Evolutionary conservation across 192 early-diverging fungal genomes (phyloP).

Genomic region (Coemansia sp.): DNA sequence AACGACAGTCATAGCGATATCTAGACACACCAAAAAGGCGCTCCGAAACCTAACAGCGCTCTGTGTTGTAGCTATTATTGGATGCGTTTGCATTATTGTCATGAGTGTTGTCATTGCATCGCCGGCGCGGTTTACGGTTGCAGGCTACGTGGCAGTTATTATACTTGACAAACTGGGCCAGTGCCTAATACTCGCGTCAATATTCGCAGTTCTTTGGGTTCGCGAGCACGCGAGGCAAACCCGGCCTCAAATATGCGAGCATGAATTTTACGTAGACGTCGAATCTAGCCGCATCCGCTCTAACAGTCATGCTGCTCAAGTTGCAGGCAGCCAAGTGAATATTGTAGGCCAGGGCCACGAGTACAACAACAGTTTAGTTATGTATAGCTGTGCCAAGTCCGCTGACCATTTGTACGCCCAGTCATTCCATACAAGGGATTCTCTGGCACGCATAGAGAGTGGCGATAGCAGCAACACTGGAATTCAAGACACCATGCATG

Average conservation of each 20-base stretch:
- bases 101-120: constrained; percentile 5
- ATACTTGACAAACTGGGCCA: constrained; percentile 29
- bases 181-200: constrained; percentile 21
- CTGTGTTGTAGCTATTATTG: constrained; percentile 17
- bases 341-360: not conserved
- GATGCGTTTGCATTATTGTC: constrained; percentile 21
- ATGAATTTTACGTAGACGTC: constrained; percentile 22
- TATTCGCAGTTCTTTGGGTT: constrained; percentile 31
- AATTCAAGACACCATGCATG: not conserved
- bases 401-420: not conserved
- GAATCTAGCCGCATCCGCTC: not conserved
- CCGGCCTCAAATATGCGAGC: constrained; percentile 16
- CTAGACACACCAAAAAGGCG: constrained; percentile 21
- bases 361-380: not conserved
- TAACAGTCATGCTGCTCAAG: not conserved
- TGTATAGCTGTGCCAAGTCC: not conserved
- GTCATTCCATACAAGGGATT: not conserved
- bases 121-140: constrained; percentile 2
- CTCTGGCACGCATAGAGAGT: not conserved
- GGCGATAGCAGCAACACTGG: not conserved
- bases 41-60: constrained; percentile 25
- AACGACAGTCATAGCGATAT: constrained; percentile 35
- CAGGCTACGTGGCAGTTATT: constrained; percentile 11
- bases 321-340: not conserved
- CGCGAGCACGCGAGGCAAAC: constrained; percentile 31